Conservation (phyloP, 225 moss, liverwort and hornwort genomes). For the Neckera pumila region DNA sequence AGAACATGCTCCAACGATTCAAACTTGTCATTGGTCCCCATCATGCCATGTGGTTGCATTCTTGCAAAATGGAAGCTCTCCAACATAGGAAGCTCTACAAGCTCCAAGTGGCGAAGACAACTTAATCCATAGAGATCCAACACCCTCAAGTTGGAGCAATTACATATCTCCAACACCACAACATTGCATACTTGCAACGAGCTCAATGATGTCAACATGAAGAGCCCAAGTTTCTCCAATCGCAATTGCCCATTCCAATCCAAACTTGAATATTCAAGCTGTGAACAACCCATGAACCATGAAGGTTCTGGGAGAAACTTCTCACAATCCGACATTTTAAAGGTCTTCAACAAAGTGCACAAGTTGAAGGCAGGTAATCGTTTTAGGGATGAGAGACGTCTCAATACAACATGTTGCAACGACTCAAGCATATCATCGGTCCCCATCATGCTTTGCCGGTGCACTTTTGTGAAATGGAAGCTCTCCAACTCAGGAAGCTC, state of each 20-base stretch:
- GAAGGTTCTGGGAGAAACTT: neutral
- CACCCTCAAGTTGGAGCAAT: too few relatives aligned
- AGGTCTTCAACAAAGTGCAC: neutral
- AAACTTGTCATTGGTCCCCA: accelerated
- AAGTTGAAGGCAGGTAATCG: neutral
- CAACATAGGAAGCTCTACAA: accelerated
- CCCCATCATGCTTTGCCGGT: accelerated
- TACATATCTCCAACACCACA: too few relatives aligned
- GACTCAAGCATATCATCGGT: neutral
- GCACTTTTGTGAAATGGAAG: neutral
- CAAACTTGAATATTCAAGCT: neutral
- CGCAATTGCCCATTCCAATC: neutral
- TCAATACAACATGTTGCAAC: neutral
- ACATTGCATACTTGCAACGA: neutral
- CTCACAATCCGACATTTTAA: neutral
- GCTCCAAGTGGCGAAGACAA: neutral
- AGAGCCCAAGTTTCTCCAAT: neutral
- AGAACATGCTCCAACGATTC: neutral
- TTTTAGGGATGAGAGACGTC: neutral
- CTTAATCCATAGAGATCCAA: neutral
- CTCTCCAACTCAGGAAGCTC: accelerated
- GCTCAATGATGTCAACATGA: neutral
- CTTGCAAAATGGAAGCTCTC: neutral
- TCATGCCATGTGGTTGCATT: accelerated
- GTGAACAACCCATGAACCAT: neutral